Evolutionary conservation across 495 filamentous ascomycete genomes (phyloP), one percentile per base, ranked within the genome.

Genomic region (Lophiotrema nucula): DNA sequence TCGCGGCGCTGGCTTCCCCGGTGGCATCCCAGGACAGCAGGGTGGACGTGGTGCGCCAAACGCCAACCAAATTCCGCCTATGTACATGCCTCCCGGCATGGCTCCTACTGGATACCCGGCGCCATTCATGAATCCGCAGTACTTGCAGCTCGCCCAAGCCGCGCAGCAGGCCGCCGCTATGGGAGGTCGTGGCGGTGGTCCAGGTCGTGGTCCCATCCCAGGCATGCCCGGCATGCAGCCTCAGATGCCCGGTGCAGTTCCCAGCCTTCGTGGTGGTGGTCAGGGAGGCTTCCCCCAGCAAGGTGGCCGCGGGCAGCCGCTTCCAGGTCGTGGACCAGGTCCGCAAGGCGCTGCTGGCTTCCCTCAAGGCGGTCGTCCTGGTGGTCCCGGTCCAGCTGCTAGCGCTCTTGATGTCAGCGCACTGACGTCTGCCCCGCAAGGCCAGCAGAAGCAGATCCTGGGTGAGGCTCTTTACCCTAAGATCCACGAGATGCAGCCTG

Each of bases 381-480:
- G 85, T 65, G 73, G 68, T 39, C 55, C 64, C 24, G 37, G 39
- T 31, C 48, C 56, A 23, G 44, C 72, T 65, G 74, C 77, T 49
- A 72, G 69, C 59, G 61, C 62, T 53, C 16, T 77, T 28, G 75
- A 72, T 53, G 47, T 79, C 43, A 70, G 75, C 43, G 69, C 75
- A 57, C 76, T 89, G 47, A 70, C 67, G 58, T 66, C 79, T 46
- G 78, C 74, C 63, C 84, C 85, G 49, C 74, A 83, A 13, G 70
- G 75, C 28, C 86, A 90, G 70, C 95, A 97, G 79, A 99, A 99
- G 85, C 93, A 99, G 79, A 86, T 96, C 76, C 83, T 99, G 50
- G 93, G 93, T 66, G 93, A 99, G 77, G 87, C 88, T 51, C 83
- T 99, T 48, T 99, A 97, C 81, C 93, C 93, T 62, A 97, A 97